Percentiles rank a stretch among this genome's conserved stretches.
Conservation (phyloP, 805 yeast species). For the Starmerella potacharoeniae region DNA sequence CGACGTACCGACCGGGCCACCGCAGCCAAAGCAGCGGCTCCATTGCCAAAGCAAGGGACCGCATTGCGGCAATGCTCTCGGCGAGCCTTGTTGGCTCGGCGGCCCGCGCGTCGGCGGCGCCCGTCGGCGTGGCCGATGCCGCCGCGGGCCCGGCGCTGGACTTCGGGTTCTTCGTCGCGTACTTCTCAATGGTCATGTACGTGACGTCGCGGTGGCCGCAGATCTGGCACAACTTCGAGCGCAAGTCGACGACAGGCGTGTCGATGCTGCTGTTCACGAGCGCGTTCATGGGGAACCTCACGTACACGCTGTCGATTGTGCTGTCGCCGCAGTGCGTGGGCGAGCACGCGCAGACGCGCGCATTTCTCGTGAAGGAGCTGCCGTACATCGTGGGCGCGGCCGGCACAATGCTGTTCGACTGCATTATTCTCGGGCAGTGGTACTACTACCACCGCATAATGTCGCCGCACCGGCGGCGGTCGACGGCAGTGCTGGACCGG, state of each 20-base stretch:
- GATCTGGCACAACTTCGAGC: constrained; percentile 55
- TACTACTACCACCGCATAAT: constrained; percentile 7
- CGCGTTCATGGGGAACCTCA: constrained; percentile 65
- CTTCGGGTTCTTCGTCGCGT: constrained; percentile 48
- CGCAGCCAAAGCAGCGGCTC: background rate
- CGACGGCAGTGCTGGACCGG: constrained; percentile 12
- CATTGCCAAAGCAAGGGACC: background rate
- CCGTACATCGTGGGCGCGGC: constrained; percentile 79
- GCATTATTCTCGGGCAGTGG: constrained; percentile 33
- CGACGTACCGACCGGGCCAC: background rate
- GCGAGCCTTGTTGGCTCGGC: constrained; percentile 5
- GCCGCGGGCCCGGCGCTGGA: background rate
- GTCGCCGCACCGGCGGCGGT: constrained; percentile 10
- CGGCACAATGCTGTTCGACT: constrained; percentile 73
- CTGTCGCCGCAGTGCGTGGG: constrained; percentile 41
- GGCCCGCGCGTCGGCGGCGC: constrained; percentile 11
- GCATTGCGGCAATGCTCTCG: constrained; percentile 8
- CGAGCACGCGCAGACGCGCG: constrained; percentile 27
- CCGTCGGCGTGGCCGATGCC: background rate
- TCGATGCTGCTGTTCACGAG: constrained; percentile 70
- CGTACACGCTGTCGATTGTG: constrained; percentile 66
- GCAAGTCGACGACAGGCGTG: constrained; percentile 79
- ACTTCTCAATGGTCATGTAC: constrained; percentile 69
- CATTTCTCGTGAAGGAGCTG: constrained; percentile 54
- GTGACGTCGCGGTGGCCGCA: constrained; percentile 78